These are phyloP conservation scores for Calonectria pseudoreteaudii DNA, from an alignment of 2,329 filamentous ascomycete species.

Conservation along the genomic window DNA sequence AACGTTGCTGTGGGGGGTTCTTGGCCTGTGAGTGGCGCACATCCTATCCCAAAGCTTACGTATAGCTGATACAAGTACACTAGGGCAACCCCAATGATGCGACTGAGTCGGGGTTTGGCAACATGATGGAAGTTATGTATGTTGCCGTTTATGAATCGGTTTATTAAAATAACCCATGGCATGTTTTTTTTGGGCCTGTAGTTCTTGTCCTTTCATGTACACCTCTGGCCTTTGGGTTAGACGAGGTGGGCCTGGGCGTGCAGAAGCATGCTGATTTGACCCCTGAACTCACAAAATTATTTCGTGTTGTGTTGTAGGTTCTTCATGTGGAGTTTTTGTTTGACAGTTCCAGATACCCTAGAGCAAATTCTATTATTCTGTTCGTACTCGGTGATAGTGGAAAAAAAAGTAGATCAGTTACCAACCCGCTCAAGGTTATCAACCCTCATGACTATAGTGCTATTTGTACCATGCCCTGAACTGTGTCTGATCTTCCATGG, in stretches of 20 bases:
- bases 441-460: neutral
- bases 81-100: slow-evolving; percentile 49
- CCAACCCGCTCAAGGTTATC: neutral
- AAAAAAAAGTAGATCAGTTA: neutral
- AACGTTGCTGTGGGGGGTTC: slow-evolving; percentile 62
- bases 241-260: neutral
- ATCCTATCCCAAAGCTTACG: too few relatives aligned
- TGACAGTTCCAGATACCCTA: slow-evolving; percentile 14
- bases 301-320: slow-evolving; percentile 9
- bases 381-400: neutral
- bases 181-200: slow-evolving; percentile 8
- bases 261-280: neutral
- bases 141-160: slow-evolving; percentile 52
- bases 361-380: neutral
- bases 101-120: slow-evolving; percentile 51
- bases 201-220: slow-evolving; percentile 6
- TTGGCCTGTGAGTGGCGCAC: slow-evolving; percentile 50
- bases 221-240: neutral
- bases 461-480: neutral
- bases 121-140: slow-evolving; percentile 56
- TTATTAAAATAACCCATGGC: slow-evolving; percentile 22
- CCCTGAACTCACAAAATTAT: neutral
- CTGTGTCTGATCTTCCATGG: neutral
- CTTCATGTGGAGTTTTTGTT: neutral
- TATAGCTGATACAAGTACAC: slow-evolving; percentile 8